Conservation (phyloP, 352 stramenopile genomes). For the Globisporangium paroecandrum region DNA sequence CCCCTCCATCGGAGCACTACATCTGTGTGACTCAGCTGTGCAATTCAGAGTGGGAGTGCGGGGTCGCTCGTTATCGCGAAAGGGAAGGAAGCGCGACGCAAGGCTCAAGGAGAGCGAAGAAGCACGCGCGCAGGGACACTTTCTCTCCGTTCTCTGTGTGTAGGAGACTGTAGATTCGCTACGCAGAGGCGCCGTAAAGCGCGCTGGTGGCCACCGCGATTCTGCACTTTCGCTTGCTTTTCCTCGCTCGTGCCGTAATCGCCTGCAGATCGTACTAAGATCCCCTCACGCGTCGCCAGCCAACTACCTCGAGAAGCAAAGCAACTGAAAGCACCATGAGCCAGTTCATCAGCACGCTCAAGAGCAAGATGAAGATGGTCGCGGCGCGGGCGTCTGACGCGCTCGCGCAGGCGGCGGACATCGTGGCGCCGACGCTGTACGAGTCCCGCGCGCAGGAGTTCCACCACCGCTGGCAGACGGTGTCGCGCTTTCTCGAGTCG, state of each 20-base stretch:
- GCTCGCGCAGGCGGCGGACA: constrained; percentile 73
- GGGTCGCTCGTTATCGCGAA: neutral
- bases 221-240: neutral
- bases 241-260: neutral
- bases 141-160: neutral
- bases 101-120: neutral
- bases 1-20: neutral
- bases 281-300: neutral
- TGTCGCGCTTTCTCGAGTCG: constrained; percentile 75
- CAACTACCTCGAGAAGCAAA: neutral
- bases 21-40: neutral
- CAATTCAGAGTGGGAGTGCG: neutral
- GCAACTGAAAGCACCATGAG: constrained; percentile 14
- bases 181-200: neutral
- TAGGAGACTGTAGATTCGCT: neutral
- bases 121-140: neutral
- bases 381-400: constrained; percentile 66
- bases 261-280: neutral
- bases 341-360: constrained; percentile 60
- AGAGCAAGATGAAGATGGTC: constrained; percentile 74
- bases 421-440: constrained; percentile 78
- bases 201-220: neutral
- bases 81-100: neutral
- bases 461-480: constrained; percentile 76
- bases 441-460: constrained; percentile 83